Evolutionary conservation across 208 protist genomes (phyloP).

Genomic region (Paratrypanosoma confusum): DNA sequence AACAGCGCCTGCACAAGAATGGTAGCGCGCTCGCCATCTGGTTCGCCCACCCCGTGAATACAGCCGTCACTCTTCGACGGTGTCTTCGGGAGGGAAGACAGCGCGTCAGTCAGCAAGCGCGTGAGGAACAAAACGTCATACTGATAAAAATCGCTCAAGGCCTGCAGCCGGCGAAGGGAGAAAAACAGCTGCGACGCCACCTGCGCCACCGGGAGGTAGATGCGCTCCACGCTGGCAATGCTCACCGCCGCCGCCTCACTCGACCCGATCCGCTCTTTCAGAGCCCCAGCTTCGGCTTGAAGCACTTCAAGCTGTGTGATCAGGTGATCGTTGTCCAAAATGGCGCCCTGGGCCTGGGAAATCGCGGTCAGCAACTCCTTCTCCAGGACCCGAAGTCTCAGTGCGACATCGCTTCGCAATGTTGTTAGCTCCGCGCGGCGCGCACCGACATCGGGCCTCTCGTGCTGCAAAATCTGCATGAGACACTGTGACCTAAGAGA

Average conservation of each 20-base stretch:
- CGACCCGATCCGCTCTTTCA: conserved; percentile 85
- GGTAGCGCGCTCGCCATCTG: conserved; percentile 20
- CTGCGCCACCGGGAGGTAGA: conserved; percentile 91
- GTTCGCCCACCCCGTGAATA: conserved; percentile 9
- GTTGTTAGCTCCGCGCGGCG: conserved; percentile 87
- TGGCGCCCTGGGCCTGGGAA: conserved; percentile 87
- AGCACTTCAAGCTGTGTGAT: conserved; percentile 91
- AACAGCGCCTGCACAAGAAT: conserved; percentile 56
- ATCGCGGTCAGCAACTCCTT: conserved; percentile 93
- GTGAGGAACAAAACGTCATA: conserved; percentile 96
- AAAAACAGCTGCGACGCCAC: conserved; percentile 92
- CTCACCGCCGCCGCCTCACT: conserved; percentile 89
- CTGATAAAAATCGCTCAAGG: conserved; percentile 95
- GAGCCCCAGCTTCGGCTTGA: conserved; percentile 85
- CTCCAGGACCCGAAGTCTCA: conserved; percentile 91
- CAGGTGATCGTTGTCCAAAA: conserved; percentile 96
- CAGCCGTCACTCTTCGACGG: conserved; percentile 11
- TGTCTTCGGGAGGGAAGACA: conserved; percentile 38
- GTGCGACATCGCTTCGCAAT: conserved; percentile 92
- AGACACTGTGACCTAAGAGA: conserved; percentile 94
- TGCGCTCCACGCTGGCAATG: conserved; percentile 64
- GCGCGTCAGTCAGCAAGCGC: conserved; percentile 78
- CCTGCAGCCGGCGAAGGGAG: conserved; percentile 85
- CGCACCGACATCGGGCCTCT: conserved; percentile 95
- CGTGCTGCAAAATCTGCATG: conserved; percentile 80